Base-by-base conservation (phyloP, 345 rosid species). In the Dimocarpus longan region DNA sequence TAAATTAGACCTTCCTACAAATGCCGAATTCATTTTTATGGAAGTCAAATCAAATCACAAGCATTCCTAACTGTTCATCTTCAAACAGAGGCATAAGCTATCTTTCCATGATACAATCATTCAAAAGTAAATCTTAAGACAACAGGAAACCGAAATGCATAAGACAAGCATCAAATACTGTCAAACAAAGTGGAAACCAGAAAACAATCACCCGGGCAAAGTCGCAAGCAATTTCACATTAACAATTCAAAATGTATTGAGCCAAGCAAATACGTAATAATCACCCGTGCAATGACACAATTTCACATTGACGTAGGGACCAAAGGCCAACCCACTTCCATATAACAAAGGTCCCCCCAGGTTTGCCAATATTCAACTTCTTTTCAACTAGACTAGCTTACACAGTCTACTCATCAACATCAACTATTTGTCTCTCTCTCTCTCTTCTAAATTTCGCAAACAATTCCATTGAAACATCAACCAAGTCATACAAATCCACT, bases 391-490 rank as follows among this genome's bases (percentile, higher is more conserved):
- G 56, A 42, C n/a, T 18, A 70, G 56, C 59, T 54, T 11, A 64
- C 37, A 64, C 68, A 64, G 18, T 64, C 40, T 64, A 63, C 37
- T 63, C 67, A 63, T 57, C 62, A 57, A 59, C 64, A 59, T 59
- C 1, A n/a, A 59, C 24, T 59, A n/a, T 2, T 18, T 59, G 1
- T 21, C 21, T n/a, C 63, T 46, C 52, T 46, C 37, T 32, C 37
- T 32, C 37, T 32, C 37, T 59, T 22, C 3, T 7, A 22, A 57
- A 57, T 57, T 57, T 21, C 22, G 7, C 11, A 59, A 59, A 7
- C 8, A 22, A 59, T n/a, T 59, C 12, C 21, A 59, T 9, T 2
- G n/a, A n/a, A 59, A 59, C 22, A 22, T 60, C n/a, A 54, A 54
- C 8, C 18, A 54, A 16, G 11, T 54, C n/a, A 54, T 16, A 54